Base-by-base conservation (phyloP, 768 basidiomycete genomes). In the Termitomyces sp. region DNA sequence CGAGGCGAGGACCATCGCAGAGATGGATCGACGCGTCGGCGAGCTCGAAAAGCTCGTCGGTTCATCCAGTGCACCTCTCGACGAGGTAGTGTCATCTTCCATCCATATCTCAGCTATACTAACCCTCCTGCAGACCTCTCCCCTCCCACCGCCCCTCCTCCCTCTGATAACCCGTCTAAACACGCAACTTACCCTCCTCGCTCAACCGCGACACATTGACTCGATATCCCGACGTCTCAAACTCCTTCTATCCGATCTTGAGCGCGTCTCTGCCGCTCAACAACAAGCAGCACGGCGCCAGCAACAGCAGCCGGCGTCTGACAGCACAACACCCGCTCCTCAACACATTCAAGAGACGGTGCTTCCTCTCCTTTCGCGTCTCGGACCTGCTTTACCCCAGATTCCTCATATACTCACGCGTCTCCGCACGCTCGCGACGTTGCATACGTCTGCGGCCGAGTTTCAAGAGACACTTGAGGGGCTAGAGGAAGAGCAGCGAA, bases 171-270 rank as follows among this genome's bases (percentile, higher is more conserved):
- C 82, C 16, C 84, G 90, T 41, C 82, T 98, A 41, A 93, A 91
- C 64, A 83, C 84, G 20, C 94, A 97, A 66, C 75, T 98, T 22
- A 83, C 86, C 7, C 77, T 98, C 15, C 84, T 99, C 43, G 91
- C 96, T 0, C 94, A 98, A 73, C 96, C 97, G 0, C 85, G 95
- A 15, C 94, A 98, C 65, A 86, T 98, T 47, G 97, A 99, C 69
- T 90, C 93, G 11, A 89, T 98, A 58, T 95, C 95, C 2, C 84
- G 96, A 5, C 86, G 96, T 5, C 81, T 98, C 57, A 99, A 98
- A 64, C 75, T 98, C 7, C 81, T 98, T 16, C 78, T 96, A 13
- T 88, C 94, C 1, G 97, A 99, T 69, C 81, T 99, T 48, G 96
- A 98, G 47, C 86, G 95, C 29, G 84, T 87, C 32, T 77, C 73